A percentile compares a stretch with the other conserved stretches of the same genome.
These are phyloP conservation scores for Saccharomycopsis sp. DNA, from an alignment of 805 yeast species.

Conservation along the genomic window DNA sequence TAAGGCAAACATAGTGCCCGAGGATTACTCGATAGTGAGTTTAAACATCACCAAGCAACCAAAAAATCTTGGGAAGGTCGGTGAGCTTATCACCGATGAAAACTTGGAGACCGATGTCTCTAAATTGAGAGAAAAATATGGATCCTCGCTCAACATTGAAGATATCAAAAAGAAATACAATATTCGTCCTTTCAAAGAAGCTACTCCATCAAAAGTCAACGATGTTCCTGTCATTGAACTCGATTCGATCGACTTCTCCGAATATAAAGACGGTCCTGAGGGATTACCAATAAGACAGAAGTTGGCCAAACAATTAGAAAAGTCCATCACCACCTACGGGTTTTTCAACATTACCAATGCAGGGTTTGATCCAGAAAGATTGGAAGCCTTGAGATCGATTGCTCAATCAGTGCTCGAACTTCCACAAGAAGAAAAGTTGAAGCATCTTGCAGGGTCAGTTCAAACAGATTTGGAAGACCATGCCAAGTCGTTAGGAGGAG, in stretches of 20 bases:
- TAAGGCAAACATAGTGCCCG: neutral
- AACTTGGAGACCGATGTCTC: constrained; percentile 5
- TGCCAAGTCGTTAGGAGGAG: constrained; percentile 30
- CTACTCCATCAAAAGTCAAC: constrained; percentile 21
- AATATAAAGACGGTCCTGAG: constrained; percentile 33
- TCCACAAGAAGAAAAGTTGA: constrained; percentile 25
- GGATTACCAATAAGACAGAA: constrained; percentile 27
- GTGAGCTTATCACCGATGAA: constrained; percentile 6
- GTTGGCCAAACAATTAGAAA: constrained; percentile 35
- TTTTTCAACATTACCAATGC: constrained; percentile 29
- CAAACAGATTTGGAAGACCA: constrained; percentile 26
- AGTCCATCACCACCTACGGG: constrained; percentile 36
- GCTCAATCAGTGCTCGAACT: constrained; percentile 26
- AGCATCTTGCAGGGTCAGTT: constrained; percentile 28
- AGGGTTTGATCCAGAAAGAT: constrained; percentile 25
- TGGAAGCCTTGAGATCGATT: constrained; percentile 31
- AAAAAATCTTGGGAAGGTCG: constrained; percentile 2
- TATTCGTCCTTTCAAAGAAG: constrained; percentile 3
- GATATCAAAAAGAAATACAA: constrained; percentile 6
- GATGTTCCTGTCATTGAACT: constrained; percentile 20
- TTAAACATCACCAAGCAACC: constrained; percentile 6
- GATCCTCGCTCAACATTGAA: neutral
- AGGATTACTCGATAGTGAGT: constrained; percentile 1
- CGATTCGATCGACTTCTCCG: constrained; percentile 33
- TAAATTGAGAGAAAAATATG: neutral